Conservation (phyloP, 2,329 filamentous ascomycete species). For the Zymoseptoria pseudotritici region DNA sequence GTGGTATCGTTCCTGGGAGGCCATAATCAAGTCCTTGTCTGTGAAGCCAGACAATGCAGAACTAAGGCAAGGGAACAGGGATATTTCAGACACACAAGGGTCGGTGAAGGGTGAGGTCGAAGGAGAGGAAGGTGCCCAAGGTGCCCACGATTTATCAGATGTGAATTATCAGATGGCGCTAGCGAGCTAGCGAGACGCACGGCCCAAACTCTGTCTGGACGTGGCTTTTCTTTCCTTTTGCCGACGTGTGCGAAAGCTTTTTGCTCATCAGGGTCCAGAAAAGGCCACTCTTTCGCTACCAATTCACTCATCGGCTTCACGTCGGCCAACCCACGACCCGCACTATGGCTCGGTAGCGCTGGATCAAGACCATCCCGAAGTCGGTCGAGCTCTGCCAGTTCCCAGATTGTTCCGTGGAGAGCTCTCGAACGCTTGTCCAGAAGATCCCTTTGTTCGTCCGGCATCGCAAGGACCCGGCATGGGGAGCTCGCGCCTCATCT, state of each 20-base stretch:
- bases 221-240: not conserved
- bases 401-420: not conserved
- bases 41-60: not conserved
- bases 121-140: no score
- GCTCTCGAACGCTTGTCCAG: not conserved
- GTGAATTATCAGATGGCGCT: no score
- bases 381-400: not conserved
- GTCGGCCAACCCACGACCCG: not conserved
- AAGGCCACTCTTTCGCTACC: not conserved
- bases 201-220: not conserved
- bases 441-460: not conserved
- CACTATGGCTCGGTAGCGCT: not conserved
- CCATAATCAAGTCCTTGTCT: not conserved
- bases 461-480: not conserved
- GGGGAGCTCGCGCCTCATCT: not conserved
- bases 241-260: not conserved
- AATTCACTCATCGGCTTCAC: not conserved
- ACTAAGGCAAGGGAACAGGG: not conserved
- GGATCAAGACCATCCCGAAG: not conserved
- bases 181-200: not conserved
- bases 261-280: not conserved
- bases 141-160: no score
- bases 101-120: not conserved
- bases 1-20: not conserved
- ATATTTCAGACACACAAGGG: not conserved